A percentile compares a stretch with the other conserved stretches of the same genome.
These are phyloP conservation scores for Amanita pallidorosea DNA, from an alignment of 768 basidiomycete genomes.

Conservation along the genomic window DNA sequence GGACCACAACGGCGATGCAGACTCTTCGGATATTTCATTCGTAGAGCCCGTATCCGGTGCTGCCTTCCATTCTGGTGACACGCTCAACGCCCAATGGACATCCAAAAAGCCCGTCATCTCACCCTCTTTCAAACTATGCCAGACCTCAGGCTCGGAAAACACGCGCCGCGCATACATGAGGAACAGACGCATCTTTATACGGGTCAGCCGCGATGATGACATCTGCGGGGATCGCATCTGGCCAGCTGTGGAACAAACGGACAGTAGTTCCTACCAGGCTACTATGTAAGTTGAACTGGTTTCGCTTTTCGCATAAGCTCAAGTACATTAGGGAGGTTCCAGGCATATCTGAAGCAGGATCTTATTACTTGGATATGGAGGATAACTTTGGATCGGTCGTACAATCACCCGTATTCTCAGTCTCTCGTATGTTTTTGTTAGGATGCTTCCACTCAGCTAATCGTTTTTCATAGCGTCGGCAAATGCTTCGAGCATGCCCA, in stretches of 20 bases:
- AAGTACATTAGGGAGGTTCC: neutral
- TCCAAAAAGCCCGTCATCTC: neutral
- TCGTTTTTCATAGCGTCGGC: neutral
- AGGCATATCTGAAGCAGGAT: neutral
- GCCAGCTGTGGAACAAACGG: neutral
- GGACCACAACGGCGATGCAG: neutral
- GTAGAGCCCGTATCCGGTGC: neutral
- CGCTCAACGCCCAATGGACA: neutral
- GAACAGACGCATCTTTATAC: neutral
- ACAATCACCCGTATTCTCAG: neutral
- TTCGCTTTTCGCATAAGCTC: neutral
- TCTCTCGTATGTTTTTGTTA: neutral
- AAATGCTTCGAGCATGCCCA: no score
- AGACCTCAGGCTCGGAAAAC: neutral
- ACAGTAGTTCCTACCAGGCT: neutral
- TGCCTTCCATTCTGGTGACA: neutral
- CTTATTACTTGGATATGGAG: neutral
- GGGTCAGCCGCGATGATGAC: neutral
- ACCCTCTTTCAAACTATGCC: constrained; percentile 2
- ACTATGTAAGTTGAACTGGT: neutral
- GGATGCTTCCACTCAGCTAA: neutral
- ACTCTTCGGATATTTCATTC: neutral
- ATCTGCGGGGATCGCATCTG: neutral
- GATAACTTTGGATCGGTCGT: constrained; percentile 2
- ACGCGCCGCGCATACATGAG: neutral